These are phyloP conservation scores for Actinidia chinensis DNA, from an alignment of 179 eudicot genomes.

Conservation along the genomic window DNA sequence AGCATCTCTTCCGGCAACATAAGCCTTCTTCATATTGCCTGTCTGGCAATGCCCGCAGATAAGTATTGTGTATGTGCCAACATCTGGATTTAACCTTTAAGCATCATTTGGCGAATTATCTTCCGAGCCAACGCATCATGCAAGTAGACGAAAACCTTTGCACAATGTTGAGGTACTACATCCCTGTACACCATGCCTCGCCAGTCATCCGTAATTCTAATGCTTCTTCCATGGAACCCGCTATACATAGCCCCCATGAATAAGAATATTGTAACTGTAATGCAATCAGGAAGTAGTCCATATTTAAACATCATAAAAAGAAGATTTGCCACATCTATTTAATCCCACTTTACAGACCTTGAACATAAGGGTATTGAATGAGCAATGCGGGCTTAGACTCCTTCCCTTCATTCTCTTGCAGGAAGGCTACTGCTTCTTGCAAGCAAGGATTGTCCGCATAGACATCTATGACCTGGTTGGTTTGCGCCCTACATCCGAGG, in stretches of 20 bases:
- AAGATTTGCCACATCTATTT: constrained; percentile 63
- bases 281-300: constrained; percentile 70
- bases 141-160: constrained; percentile 72
- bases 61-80: constrained; percentile 52
- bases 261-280: constrained; percentile 78
- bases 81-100: constrained; percentile 46
- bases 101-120: constrained; percentile 41
- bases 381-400: constrained; percentile 35
- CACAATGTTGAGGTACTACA: constrained; percentile 74
- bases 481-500: constrained; percentile 48
- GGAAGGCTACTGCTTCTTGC: constrained; percentile 56
- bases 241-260: constrained; percentile 68
- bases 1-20: constrained; percentile 63
- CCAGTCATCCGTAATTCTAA: constrained; percentile 60
- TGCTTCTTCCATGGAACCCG: constrained; percentile 82
- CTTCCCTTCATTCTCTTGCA: constrained; percentile 37
- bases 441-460: constrained; percentile 72
- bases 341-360: constrained; percentile 66
- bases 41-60: constrained; percentile 62
- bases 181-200: constrained; percentile 65
- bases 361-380: constrained; percentile 67
- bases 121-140: constrained; percentile 41
- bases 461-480: constrained; percentile 67
- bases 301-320: constrained; percentile 66
- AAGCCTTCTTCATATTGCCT: constrained; percentile 51